Percentiles rank a stretch among this genome's conserved stretches.
phyloP scores from a whole-genome alignment of 805 yeast genomes.

The Spathaspora boniae region DNA sequence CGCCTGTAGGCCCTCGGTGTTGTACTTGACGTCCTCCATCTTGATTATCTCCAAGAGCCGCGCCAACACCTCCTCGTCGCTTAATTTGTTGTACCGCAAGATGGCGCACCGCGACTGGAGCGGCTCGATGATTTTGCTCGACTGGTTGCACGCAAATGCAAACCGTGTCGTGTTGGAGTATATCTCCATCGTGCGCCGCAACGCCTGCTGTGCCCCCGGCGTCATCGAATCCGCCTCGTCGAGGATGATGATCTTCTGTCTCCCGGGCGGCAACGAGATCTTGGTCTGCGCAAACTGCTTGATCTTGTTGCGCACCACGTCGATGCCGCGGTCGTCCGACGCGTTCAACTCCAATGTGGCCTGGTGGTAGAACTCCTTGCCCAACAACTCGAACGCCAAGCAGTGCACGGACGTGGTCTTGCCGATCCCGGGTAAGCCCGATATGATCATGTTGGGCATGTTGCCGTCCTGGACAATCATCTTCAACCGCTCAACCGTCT shows the following conservation, averaged over 20 bases:
- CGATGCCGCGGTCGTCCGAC: constrained; percentile 96
- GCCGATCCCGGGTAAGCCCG: constrained; percentile 97
- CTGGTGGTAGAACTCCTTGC: constrained; percentile 63
- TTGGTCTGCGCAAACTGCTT: constrained; percentile 96
- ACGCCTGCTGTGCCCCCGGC: constrained; percentile 93
- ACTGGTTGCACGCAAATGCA: constrained; percentile 97
- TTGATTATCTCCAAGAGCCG: constrained; percentile 70
- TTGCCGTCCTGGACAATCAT: constrained; percentile 90
- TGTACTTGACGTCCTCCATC: constrained; percentile 67
- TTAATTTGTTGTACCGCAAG: constrained; percentile 72
- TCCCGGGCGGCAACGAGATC: constrained; percentile 79
- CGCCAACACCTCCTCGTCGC: constrained; percentile 80
- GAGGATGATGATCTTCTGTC: constrained; percentile 87
- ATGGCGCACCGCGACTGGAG: constrained; percentile 96
- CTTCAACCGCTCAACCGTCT: constrained; percentile 78
- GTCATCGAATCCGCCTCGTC: constrained; percentile 98
- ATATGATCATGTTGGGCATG: constrained; percentile 93
- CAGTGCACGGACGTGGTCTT: constrained; percentile 93
- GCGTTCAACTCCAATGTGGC: constrained; percentile 95
- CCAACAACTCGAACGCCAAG: constrained; percentile 79
- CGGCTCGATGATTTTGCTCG: constrained; percentile 93
- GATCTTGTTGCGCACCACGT: constrained; percentile 89
- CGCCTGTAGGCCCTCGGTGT: constrained; percentile 90
- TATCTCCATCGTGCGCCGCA: constrained; percentile 92
- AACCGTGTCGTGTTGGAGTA: constrained; percentile 94